Base-by-base conservation (phyloP, 2,329 filamentous ascomycete genomes). In the Paecilomyces sp. region DNA sequence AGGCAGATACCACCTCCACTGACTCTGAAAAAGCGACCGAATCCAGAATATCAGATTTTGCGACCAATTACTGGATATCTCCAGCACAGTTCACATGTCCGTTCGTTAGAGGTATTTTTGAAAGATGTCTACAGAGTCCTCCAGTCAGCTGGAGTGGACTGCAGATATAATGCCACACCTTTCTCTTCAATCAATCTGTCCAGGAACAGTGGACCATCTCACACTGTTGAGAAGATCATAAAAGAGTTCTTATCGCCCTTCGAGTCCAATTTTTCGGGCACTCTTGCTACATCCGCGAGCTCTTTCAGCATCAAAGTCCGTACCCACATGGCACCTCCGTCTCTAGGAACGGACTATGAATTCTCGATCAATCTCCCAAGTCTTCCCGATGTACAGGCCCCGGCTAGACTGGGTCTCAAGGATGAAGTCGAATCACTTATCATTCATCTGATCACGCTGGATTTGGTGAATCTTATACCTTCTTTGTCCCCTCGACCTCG, bases 1-100 rank as follows among this genome's bases (percentile, higher is more conserved):
- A 88, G 87, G 1, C 83, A 87, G 31, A 79, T 86, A 1, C 87
- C 87, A 8, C 76, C 79, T 7, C 83, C 87, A 5, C 69, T 86
- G 61, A 77, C 79, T 9, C 76, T 78, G 15, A 78, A 78, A 57
- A 81, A 80, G 61, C 77, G 79, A 36, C 70, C 80, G 24, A 76
- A 74, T 6, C 79, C 79, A 2, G 76, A 83, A 53, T 82, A 86
- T 57, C 75, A 79, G n/a, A 77, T 90, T 24, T 72, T 90, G 18
- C 82, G 84, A 12, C 84, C 85, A 1, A 72, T 88, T 6, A 72
- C 86, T 15, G 77, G 79, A 3, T 78, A 83, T 51, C 71, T 85
- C 12, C 77, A 82, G 57, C 85, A 87, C 57, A 66, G 67, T 36
- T 72, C 71, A 3, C 67, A 76, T 47, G 66, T 73, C 3, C 65